Conservation (phyloP, 2,329 filamentous ascomycete genomes). For the Fusarium begoniae region DNA sequence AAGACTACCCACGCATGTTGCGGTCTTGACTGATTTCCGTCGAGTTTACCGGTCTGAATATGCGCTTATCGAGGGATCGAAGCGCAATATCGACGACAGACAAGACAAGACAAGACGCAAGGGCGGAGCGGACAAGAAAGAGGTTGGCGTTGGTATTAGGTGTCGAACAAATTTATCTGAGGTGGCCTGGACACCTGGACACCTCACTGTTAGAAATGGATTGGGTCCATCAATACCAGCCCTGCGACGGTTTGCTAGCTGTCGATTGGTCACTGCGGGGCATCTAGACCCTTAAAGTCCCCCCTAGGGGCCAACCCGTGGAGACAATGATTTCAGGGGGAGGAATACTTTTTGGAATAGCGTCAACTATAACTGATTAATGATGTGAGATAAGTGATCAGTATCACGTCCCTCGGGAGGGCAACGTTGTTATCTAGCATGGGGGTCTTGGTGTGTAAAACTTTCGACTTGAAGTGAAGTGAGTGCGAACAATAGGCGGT, state of each 20-base stretch:
- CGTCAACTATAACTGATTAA: not conserved
- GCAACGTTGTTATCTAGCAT: not conserved
- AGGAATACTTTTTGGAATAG: not conserved
- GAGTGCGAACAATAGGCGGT: not conserved
- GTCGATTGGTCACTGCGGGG: conserved; percentile 40
- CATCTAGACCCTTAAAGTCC: conserved; percentile 26
- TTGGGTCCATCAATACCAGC: conserved; percentile 18
- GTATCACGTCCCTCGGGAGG: not conserved
- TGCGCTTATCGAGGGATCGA: conserved; percentile 10
- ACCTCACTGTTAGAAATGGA: conserved; percentile 17
- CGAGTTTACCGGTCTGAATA: not conserved
- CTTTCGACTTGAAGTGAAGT: not conserved
- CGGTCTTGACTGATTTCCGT: conserved; percentile 1
- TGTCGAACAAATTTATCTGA: conserved; percentile 35
- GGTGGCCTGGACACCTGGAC: not conserved
- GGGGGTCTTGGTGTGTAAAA: not conserved
- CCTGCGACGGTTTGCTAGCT: conserved; percentile 35
- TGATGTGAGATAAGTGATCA: not conserved
- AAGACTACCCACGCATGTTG: conserved; percentile 40
- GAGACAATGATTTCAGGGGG: conserved; percentile 24
- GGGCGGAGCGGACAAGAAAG: conserved; percentile 11
- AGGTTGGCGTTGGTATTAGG: conserved; percentile 17
- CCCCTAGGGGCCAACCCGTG: conserved; percentile 5
- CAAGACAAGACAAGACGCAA: conserved; percentile 7
- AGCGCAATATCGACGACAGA: not conserved